These are phyloP conservation scores for Microsporum audouinii DNA, from an alignment of 2,329 filamentous ascomycete genomes.

Conservation along the genomic window DNA sequence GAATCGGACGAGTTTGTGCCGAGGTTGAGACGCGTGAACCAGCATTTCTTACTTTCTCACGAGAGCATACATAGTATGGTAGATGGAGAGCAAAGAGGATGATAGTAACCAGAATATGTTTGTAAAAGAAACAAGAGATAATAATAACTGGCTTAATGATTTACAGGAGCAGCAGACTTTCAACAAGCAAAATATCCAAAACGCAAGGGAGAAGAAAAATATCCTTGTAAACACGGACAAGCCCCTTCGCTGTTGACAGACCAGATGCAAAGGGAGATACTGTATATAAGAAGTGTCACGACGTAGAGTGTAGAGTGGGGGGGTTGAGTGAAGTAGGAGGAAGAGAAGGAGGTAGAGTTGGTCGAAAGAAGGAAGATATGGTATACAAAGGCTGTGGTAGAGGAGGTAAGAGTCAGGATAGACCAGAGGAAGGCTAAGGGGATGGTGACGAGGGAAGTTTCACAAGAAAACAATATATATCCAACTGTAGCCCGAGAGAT, in stretches of 20 bases:
- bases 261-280: background rate
- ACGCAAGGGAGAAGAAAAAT: background rate
- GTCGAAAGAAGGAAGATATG: background rate
- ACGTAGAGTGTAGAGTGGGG: background rate
- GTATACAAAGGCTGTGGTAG: background rate
- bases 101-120: background rate
- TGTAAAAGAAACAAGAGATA: background rate
- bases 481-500: constrained; percentile 3
- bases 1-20: background rate
- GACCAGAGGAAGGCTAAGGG: background rate
- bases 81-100: background rate
- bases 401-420: background rate
- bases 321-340: background rate
- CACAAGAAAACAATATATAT: constrained; percentile 2
- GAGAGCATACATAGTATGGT: no score
- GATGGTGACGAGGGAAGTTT: background rate
- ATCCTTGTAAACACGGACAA: background rate
- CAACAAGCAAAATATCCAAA: background rate
- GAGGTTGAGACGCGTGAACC: background rate
- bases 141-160: background rate
- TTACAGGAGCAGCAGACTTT: background rate
- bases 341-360: background rate
- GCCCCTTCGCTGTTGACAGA: background rate
- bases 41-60: no score
- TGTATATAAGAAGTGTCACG: background rate